These are phyloP conservation scores for Macrophomina phaseolina DNA, from an alignment of 2,329 filamentous ascomycete genomes.

Conservation along the genomic window DNA sequence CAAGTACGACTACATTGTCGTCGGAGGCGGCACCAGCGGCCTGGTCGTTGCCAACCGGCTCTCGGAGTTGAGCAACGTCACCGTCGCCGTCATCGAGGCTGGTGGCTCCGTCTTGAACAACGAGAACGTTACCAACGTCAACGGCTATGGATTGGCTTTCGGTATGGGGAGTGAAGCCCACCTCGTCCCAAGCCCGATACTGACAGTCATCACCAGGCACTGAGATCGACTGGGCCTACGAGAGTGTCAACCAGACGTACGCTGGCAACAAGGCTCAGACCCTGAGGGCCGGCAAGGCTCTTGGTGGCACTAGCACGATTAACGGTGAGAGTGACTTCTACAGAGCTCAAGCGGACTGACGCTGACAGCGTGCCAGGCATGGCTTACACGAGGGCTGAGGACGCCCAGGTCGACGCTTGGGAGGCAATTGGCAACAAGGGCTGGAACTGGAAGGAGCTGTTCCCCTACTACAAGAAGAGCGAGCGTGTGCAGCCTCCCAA, in stretches of 20 bases:
- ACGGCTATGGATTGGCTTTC: constrained; percentile 35
- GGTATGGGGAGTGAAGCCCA: background rate
- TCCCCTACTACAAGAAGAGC: constrained; percentile 37
- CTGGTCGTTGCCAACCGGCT: constrained; percentile 39
- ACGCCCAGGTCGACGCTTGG: constrained; percentile 42
- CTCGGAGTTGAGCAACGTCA: constrained; percentile 34
- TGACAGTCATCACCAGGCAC: constrained; percentile 29
- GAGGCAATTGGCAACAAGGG: constrained; percentile 41
- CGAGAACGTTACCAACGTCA: constrained; percentile 38
- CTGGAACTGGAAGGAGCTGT: constrained; percentile 41
- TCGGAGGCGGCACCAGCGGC: constrained; percentile 37
- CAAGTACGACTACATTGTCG: constrained; percentile 37
- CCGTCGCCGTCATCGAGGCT: constrained; percentile 42
- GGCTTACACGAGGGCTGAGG: constrained; percentile 44
- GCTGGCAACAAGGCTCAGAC: constrained; percentile 31
- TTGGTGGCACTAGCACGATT: constrained; percentile 51
- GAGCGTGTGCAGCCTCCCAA: constrained; percentile 37
- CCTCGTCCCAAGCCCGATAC: background rate
- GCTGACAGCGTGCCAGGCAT: constrained; percentile 32
- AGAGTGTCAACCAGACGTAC: constrained; percentile 47
- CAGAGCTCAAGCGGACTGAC: background rate
- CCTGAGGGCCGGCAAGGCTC: constrained; percentile 46
- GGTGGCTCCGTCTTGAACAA: constrained; percentile 40
- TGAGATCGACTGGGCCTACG: constrained; percentile 50
- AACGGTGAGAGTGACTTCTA: constrained; percentile 40